Percentiles rank a stretch among this genome's conserved stretches.
phyloP scores from a whole-genome alignment of 768 basidiomycete genomes.

The Rhodotorula toruloides region DNA sequence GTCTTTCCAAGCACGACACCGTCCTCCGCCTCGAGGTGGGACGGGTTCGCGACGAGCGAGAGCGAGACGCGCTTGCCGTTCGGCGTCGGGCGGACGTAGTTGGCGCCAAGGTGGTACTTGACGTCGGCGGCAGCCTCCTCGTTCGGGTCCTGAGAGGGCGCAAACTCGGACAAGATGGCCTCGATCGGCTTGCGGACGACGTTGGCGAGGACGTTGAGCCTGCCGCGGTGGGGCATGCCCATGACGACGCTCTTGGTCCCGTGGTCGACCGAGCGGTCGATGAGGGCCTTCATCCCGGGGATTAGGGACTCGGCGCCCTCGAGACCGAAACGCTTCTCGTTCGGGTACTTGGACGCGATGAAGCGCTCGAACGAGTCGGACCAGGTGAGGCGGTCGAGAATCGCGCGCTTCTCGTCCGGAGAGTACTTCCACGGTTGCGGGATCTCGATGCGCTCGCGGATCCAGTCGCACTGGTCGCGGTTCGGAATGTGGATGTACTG shows the following conservation, averaged over 20 bases:
- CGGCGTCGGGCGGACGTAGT: constrained; percentile 96
- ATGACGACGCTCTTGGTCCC: constrained; percentile 95
- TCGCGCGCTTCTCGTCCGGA: constrained; percentile 97
- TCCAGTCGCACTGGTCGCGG: constrained; percentile 99
- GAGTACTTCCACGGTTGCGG: constrained; percentile 97
- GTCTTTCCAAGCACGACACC: constrained; percentile 99
- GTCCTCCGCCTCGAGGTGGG: constrained; percentile 94
- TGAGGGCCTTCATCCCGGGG: constrained; percentile 99
- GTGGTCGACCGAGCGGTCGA: constrained; percentile 93
- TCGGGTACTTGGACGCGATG: constrained; percentile 96
- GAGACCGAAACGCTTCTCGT: constrained; percentile 98
- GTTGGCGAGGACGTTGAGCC: constrained; percentile 94
- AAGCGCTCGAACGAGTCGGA: constrained; percentile 99
- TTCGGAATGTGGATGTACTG: constrained; percentile 95
- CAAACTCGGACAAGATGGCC: constrained; percentile 95
- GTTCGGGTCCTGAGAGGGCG: constrained; percentile 62
- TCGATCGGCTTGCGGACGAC: constrained; percentile 98
- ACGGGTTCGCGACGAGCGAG: constrained; percentile 96
- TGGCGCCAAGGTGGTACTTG: constrained; percentile 98
- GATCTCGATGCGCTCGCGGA: constrained; percentile 87
- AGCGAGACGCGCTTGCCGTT: constrained; percentile 96
- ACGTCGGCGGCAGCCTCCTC: constrained; percentile 90
- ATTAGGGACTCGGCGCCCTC: constrained; percentile 97
- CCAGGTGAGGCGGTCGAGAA: constrained; percentile 98
- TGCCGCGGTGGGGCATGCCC: constrained; percentile 99